Evolutionary conservation across 805 yeast genomes (phyloP).

Genomic region (Candida corydali): DNA sequence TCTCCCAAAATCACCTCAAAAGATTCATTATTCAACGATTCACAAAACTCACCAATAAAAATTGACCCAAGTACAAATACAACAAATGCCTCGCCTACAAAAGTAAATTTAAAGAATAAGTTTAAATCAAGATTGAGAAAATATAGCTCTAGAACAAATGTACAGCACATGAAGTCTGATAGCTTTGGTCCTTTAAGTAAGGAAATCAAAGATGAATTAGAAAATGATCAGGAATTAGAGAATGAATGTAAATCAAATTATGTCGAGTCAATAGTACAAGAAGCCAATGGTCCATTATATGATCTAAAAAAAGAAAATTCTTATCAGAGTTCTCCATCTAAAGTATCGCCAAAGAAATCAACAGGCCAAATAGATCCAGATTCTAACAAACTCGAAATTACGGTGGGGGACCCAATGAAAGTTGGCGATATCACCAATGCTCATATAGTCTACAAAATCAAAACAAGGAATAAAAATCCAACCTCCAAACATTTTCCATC

Average conservation of each 20-base stretch:
- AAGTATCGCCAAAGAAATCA: background rate
- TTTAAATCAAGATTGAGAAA: constrained; percentile 28
- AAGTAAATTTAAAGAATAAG: constrained; percentile 25
- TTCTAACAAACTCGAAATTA: constrained; percentile 47
- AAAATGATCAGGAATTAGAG: constrained; percentile 6
- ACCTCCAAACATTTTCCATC: constrained; percentile 20
- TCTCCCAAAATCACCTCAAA: constrained; percentile 14
- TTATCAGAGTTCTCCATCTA: background rate
- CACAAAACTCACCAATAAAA: constrained; percentile 24
- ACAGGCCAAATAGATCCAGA: constrained; percentile 3
- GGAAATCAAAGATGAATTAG: constrained; percentile 8
- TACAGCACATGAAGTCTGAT: constrained; percentile 21
- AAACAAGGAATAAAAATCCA: constrained; percentile 51
- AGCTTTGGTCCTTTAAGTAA: constrained; percentile 27
- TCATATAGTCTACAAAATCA: constrained; percentile 82
- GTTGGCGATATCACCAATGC: constrained; percentile 88
- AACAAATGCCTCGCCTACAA: constrained; percentile 11
- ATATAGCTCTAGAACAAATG: constrained; percentile 24
- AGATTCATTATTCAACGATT: constrained; percentile 32
- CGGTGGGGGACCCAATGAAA: constrained; percentile 86
- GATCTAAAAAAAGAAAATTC: constrained; percentile 26
- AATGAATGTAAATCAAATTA: constrained; percentile 17
- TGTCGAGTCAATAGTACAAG: constrained; percentile 34
- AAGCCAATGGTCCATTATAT: constrained; percentile 54
- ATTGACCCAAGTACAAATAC: constrained; percentile 9